Percentiles rank a stretch among this genome's conserved stretches.
phyloP scores from a whole-genome alignment of 2,329 filamentous ascomycete genomes.

The Aspergillus ibericus region DNA sequence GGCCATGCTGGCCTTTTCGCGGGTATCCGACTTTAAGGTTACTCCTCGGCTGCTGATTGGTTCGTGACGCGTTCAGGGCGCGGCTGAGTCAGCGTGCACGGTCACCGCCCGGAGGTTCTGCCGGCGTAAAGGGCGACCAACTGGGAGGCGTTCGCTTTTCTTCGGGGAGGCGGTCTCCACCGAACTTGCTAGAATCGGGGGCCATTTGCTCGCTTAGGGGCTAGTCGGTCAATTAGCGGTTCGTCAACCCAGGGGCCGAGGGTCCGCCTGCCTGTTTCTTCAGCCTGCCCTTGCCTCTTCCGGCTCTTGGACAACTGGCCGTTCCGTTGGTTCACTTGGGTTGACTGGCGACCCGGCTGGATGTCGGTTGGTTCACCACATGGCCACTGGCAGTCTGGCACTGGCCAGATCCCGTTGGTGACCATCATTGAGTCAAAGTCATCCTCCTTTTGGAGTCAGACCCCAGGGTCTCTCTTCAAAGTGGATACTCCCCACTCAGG shows the following conservation, averaged over 20 bases:
- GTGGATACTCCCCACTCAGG: constrained; percentile 6
- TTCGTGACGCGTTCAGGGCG: constrained; percentile 16
- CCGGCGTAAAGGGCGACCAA: not conserved
- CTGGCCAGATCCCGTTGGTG: not conserved
- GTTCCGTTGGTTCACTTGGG: not conserved
- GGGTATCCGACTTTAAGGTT: constrained; percentile 30
- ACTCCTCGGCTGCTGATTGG: constrained; percentile 43
- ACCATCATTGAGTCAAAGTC: not conserved
- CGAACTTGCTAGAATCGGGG: constrained; percentile 34
- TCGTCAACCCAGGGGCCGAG: not conserved
- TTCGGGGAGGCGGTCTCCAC: constrained; percentile 18
- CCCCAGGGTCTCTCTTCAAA: not conserved
- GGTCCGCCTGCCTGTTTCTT: not conserved
- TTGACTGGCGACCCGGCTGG: too few relatives aligned
- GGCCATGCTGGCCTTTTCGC: constrained; percentile 49
- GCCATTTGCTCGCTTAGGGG: constrained; percentile 7
- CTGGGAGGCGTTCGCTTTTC: constrained; percentile 2
- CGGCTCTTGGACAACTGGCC: constrained; percentile 1
- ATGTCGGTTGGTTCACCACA: not conserved
- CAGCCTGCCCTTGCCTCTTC: not conserved
- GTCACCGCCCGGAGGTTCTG: constrained; percentile 27
- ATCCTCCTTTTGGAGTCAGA: not conserved
- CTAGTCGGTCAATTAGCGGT: not conserved
- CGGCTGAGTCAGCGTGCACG: constrained; percentile 29
- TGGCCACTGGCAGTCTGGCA: not conserved